phyloP scores from a whole-genome alignment of 257 asterid genomes.

The Coffea eugenioides region DNA sequence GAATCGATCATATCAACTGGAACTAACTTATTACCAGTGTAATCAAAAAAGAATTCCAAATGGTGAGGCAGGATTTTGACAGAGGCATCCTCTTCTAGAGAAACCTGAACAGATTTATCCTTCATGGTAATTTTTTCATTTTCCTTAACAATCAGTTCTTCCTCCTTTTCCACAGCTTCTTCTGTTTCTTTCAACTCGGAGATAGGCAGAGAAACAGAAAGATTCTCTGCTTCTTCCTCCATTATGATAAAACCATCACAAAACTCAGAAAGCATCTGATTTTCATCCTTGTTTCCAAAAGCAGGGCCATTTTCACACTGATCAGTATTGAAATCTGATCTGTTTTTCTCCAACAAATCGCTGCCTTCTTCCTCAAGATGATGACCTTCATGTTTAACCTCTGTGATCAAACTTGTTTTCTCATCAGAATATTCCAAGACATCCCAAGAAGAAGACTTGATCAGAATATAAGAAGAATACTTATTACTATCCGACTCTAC shows the following conservation, averaged over 20 bases:
- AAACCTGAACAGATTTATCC: slow-evolving; percentile 61
- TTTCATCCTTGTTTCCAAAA: slow-evolving; percentile 21
- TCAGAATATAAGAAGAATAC: slow-evolving; percentile 46
- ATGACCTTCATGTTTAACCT: slow-evolving; percentile 17
- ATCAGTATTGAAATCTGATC: slow-evolving; percentile 18
- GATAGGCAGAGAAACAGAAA: slow-evolving; percentile 6
- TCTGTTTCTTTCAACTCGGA: slow-evolving; percentile 13
- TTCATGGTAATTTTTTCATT: slow-evolving; percentile 26
- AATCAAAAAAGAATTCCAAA: slow-evolving; percentile 77
- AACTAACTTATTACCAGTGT: slow-evolving; percentile 58
- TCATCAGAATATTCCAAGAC: slow-evolving; percentile 46
- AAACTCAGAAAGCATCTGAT: slow-evolving; percentile 24
- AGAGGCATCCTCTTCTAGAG: slow-evolving; percentile 38
- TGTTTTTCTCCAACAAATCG: slow-evolving; percentile 5
- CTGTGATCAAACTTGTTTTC: slow-evolving; percentile 24
- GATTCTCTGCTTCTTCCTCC: slow-evolving; percentile 19
- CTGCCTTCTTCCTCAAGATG: slow-evolving; percentile 13
- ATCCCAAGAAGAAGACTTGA: slow-evolving; percentile 74
- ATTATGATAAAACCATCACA: slow-evolving; percentile 10
- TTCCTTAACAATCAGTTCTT: slow-evolving; percentile 30
- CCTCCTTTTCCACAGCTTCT: slow-evolving; percentile 16
- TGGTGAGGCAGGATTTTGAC: slow-evolving; percentile 52
- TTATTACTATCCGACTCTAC: slow-evolving; percentile 30
- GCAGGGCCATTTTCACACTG: slow-evolving; percentile 18
- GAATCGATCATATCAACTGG: slow-evolving; percentile 67